Conservation (phyloP, 495 filamentous ascomycete species). For the Aspergillus kassunensis region DNA sequence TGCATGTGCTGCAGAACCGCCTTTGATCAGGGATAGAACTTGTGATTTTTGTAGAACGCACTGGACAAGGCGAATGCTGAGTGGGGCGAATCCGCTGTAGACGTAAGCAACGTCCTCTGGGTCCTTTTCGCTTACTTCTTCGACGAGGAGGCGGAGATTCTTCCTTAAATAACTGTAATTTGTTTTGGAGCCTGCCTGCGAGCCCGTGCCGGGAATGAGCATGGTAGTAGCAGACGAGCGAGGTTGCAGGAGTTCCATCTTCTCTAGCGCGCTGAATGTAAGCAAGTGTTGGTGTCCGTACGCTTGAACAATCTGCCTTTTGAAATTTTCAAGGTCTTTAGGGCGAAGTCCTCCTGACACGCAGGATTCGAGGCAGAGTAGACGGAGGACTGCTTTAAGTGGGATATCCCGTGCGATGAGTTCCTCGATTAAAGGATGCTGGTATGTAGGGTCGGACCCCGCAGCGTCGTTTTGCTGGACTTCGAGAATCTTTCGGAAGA, state of each 20-base stretch:
- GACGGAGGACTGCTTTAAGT: constrained; percentile 71
- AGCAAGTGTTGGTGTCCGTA: constrained; percentile 94
- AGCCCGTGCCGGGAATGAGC: constrained; percentile 63
- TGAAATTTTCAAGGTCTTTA: constrained; percentile 84
- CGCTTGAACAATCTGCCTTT: constrained; percentile 79
- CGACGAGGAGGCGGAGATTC: constrained; percentile 81
- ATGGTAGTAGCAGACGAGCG: constrained; percentile 64
- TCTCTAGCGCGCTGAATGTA: constrained; percentile 85
- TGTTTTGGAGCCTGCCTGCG: constrained; percentile 61
- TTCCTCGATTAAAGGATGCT: constrained; percentile 89
- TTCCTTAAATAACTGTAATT: constrained; percentile 88
- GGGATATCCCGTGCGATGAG: constrained; percentile 82
- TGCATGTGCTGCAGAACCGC: constrained; percentile 43
- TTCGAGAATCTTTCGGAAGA: constrained; percentile 82
- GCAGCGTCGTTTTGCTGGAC: constrained; percentile 96
- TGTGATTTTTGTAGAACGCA: constrained; percentile 88
- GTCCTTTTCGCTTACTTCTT: constrained; percentile 96
- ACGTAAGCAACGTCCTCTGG: constrained; percentile 96
- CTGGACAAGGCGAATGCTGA: constrained; percentile 92
- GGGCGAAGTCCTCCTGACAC: constrained; percentile 83
- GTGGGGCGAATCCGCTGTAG: constrained; percentile 93
- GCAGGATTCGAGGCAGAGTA: constrained; percentile 87
- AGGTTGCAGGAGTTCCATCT: constrained; percentile 76
- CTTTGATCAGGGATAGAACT: constrained; percentile 63
- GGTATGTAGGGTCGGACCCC: constrained; percentile 79